These are phyloP conservation scores for Cinnamomum chago DNA, from an alignment of 164 flowering plant genomes.

Conservation along the genomic window DNA sequence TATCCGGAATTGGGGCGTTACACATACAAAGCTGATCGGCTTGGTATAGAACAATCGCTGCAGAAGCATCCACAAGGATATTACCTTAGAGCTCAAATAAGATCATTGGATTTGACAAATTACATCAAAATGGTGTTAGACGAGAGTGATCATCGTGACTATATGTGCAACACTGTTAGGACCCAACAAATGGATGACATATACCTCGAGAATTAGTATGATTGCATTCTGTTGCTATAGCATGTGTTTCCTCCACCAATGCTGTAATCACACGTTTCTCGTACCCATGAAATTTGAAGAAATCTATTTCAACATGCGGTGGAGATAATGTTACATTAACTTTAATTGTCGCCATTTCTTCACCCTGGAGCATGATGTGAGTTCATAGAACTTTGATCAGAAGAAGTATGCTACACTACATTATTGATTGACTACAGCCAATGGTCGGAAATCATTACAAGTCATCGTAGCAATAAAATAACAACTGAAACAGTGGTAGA, in stretches of 20 bases:
- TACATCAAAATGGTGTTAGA: not conserved
- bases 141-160: too few species aligned
- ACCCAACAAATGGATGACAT: too few species aligned
- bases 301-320: slow-evolving; percentile 51
- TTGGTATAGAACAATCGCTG: slow-evolving; percentile 52
- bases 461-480: not conserved
- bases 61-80: slow-evolving; percentile 4
- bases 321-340: slow-evolving; percentile 45
- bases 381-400: not conserved
- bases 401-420: not conserved
- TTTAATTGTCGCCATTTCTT: slow-evolving; percentile 26
- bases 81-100: not conserved
- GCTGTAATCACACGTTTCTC: slow-evolving; percentile 58
- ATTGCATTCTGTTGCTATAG: slow-evolving; percentile 16
- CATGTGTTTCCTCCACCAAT: slow-evolving; percentile 40
- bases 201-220: slow-evolving; percentile 39
- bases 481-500: not conserved
- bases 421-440: not conserved
- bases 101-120: too few species aligned
- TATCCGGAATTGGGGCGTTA: too few species aligned
- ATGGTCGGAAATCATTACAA: too few species aligned
- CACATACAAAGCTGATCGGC: slow-evolving; percentile 55
- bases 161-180: too few species aligned
- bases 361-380: slow-evolving; percentile 39
- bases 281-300: slow-evolving; percentile 54